A percentile compares a stretch with the other conserved stretches of the same genome.
Conservation (phyloP, 2,329 filamentous ascomycete genomes). For the Botrytis pseudocinerea region DNA sequence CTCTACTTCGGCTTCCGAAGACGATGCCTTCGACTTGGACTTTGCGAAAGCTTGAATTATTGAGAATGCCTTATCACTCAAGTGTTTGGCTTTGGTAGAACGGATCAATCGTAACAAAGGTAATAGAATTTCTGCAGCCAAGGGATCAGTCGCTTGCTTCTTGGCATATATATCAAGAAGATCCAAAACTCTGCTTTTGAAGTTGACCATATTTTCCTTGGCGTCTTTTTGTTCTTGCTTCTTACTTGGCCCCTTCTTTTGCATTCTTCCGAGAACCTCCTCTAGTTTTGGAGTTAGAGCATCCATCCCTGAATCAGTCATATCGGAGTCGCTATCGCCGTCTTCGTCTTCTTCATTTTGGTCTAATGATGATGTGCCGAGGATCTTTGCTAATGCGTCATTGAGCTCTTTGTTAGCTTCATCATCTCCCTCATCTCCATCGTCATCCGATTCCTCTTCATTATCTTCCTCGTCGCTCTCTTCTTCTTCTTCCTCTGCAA, state of each 20-base stretch:
- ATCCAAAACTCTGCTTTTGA: conserved; percentile 92
- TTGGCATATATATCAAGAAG: conserved; percentile 83
- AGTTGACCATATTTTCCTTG: conserved; percentile 85
- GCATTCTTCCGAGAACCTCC: conserved; percentile 76
- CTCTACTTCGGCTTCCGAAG: conserved; percentile 46
- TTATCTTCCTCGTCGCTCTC: conserved; percentile 47
- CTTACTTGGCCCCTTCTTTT: conserved; percentile 63
- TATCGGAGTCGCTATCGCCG: conserved; percentile 70
- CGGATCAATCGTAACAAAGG: conserved; percentile 77
- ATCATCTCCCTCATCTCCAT: conserved; percentile 42
- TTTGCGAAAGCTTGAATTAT: conserved; percentile 73
- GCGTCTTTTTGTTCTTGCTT: conserved; percentile 87
- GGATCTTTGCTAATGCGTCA: conserved; percentile 72
- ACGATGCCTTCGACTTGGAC: conserved; percentile 57
- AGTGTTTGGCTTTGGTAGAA: conserved; percentile 72
- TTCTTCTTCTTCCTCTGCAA: conserved; percentile 48
- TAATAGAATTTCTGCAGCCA: conserved; percentile 69
- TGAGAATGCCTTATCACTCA: conserved; percentile 71
- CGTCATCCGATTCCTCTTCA: conserved; percentile 43
- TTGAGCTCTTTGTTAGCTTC: conserved; percentile 54
- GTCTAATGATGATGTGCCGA: conserved; percentile 68
- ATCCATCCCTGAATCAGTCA: conserved; percentile 97
- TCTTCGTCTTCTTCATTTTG: conserved; percentile 56
- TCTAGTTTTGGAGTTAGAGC: conserved; percentile 79
- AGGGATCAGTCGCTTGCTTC: conserved; percentile 67